A percentile compares a stretch with the other conserved stretches of the same genome.
phyloP scores from a whole-genome alignment of 2,329 filamentous ascomycete species.

The Cladosporium oxysporum region DNA sequence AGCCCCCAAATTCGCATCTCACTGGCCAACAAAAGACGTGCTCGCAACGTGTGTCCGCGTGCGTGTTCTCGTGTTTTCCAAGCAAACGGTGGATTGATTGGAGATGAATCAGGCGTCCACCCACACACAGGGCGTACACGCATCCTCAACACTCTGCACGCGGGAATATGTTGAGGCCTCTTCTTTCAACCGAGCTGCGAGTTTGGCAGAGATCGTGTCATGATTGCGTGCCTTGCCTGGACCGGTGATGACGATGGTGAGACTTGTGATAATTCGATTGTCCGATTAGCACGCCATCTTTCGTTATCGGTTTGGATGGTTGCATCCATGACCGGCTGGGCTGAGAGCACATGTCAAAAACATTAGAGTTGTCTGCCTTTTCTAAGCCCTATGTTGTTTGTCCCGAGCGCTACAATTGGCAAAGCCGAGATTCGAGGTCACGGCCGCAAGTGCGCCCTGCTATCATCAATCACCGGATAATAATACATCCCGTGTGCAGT shows the following conservation, averaged over 20 bases:
- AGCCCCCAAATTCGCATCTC: background rate
- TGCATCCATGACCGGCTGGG: background rate
- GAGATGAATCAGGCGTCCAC: background rate
- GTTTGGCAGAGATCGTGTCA: slow-evolving; percentile 1
- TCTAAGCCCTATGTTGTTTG: background rate
- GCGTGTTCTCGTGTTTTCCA: background rate
- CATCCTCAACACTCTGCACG: slow-evolving; percentile 5
- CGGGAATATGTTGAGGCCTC: background rate
- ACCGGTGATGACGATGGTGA: background rate
- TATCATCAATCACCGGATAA: background rate
- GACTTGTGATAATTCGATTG: background rate
- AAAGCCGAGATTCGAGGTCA: slow-evolving; percentile 2
- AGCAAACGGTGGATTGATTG: background rate
- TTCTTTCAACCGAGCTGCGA: background rate
- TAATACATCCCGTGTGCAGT: background rate
- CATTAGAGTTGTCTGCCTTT: background rate
- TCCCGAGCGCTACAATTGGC: background rate
- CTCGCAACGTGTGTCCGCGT: background rate
- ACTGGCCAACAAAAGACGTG: background rate
- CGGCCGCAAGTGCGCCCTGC: background rate
- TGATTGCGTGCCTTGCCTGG: background rate
- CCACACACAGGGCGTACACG: background rate
- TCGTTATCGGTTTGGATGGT: background rate
- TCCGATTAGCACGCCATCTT: background rate
- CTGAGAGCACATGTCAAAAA: background rate